Percentiles rank a stretch among this genome's conserved stretches.
Conservation (phyloP, 495 filamentous ascomycete genomes). For the Acidiella bohemica region DNA sequence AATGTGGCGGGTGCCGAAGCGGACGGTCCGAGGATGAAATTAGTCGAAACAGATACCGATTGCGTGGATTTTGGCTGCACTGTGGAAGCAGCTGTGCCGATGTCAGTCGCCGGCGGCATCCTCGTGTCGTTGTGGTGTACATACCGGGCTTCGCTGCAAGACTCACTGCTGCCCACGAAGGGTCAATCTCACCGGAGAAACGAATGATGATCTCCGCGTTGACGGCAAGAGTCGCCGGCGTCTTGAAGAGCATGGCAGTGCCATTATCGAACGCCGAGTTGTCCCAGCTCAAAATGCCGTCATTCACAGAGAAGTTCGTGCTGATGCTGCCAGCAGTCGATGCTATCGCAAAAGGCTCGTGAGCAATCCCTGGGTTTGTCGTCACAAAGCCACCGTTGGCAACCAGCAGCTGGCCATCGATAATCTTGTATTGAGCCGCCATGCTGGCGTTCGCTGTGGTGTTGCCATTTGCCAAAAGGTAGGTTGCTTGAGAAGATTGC, state of each 20-base stretch:
- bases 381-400: slow-evolving; percentile 8
- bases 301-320: slow-evolving; percentile 10
- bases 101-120: too few relatives aligned
- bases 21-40: not conserved
- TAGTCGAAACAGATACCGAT: slow-evolving; percentile 1
- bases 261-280: slow-evolving; percentile 17
- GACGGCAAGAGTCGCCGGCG: not conserved
- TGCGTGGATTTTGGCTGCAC: slow-evolving; percentile 3
- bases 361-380: not conserved
- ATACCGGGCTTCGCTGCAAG: slow-evolving; percentile 8
- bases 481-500: not conserved
- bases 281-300: slow-evolving; percentile 10
- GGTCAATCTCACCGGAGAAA: slow-evolving; percentile 8
- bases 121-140: not conserved
- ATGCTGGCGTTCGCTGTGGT: slow-evolving; percentile 14
- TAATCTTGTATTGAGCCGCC: slow-evolving; percentile 14
- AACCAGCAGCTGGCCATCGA: slow-evolving; percentile 8
- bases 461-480: slow-evolving; percentile 17
- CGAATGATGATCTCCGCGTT: slow-evolving; percentile 14
- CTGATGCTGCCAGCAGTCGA: slow-evolving; percentile 1
- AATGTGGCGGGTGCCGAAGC: not conserved
- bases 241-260: slow-evolving; percentile 14
- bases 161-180: slow-evolving; percentile 7
- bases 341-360: slow-evolving; percentile 8
- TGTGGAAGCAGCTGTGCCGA: too few relatives aligned